phyloP scores from a whole-genome alignment of 352 stramenopile species.

The Phytopythium delawarense region DNA sequence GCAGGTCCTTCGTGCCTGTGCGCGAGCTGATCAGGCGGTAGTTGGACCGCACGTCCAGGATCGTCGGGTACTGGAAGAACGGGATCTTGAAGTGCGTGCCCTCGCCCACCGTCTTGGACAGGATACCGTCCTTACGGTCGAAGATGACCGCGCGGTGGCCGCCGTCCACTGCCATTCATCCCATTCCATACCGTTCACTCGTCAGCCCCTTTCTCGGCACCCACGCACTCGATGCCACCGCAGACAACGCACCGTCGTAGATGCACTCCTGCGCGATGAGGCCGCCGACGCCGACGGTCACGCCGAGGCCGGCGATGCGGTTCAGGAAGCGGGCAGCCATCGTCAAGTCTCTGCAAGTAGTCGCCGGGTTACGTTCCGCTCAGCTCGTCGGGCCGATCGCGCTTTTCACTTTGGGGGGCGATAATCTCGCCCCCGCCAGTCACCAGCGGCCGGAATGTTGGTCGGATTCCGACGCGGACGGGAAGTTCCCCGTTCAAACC shows the following conservation, averaged over 20 bases:
- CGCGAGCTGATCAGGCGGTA: slow-evolving; percentile 96
- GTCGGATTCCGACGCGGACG: neutral
- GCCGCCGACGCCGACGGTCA: slow-evolving; percentile 57
- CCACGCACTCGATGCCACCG: neutral
- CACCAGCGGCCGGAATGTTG: slow-evolving; percentile 2
- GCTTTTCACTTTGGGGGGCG: neutral
- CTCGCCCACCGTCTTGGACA: slow-evolving; percentile 93
- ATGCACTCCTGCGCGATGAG: slow-evolving; percentile 77
- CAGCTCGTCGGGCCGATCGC: neutral
- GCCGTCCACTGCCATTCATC: slow-evolving; percentile 89
- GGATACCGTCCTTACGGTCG: slow-evolving; percentile 97
- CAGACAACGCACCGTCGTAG: slow-evolving; percentile 64
- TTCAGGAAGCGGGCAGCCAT: slow-evolving; percentile 80
- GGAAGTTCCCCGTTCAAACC: neutral
- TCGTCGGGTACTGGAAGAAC: slow-evolving; percentile 96
- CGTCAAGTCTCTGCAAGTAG: neutral
- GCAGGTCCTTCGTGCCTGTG: slow-evolving; percentile 99
- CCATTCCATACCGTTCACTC: neutral
- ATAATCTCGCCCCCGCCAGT: slow-evolving; percentile 2
- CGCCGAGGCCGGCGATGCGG: slow-evolving; percentile 51
- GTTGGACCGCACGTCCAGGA: slow-evolving; percentile 98
- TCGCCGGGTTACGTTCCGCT: neutral
- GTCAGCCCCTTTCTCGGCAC: neutral
- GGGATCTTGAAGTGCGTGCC: slow-evolving; percentile 99
- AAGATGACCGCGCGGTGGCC: slow-evolving; percentile 99